These are phyloP conservation scores for Acidiella bohemica DNA, from an alignment of 495 filamentous ascomycete species.

Conservation along the genomic window DNA sequence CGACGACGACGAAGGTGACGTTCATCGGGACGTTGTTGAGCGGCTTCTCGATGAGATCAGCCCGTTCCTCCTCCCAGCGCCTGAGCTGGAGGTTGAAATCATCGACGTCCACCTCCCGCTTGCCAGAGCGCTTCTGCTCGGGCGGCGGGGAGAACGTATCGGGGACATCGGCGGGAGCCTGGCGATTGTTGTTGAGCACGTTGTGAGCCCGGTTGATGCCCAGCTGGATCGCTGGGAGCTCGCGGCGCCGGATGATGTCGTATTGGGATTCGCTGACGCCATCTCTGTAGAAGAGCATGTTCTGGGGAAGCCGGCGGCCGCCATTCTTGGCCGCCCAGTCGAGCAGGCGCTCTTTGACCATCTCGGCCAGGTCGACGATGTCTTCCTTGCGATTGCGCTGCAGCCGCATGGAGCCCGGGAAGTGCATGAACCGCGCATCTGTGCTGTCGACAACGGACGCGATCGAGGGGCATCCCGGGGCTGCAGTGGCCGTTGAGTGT, in stretches of 20 bases:
- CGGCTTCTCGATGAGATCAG: not conserved
- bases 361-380: conserved; percentile 9
- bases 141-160: not conserved
- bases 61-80: not conserved
- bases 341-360: conserved; percentile 13
- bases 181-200: not conserved
- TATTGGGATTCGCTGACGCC: conserved; percentile 18
- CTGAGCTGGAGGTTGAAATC: not conserved
- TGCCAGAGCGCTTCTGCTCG: not conserved
- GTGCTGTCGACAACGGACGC: conserved; percentile 13
- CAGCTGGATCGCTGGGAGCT: conserved; percentile 6
- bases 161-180: not conserved
- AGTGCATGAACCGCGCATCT: conserved; percentile 6
- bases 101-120: not conserved
- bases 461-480: conserved; percentile 9
- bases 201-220: conserved; percentile 1
- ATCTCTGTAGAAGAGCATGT: conserved; percentile 16
- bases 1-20: conserved; percentile 18
- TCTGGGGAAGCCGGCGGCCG: conserved; percentile 1
- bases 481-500: conserved; percentile 2
- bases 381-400: conserved; percentile 8
- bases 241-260: conserved; percentile 1
- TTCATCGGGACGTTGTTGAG: not conserved
- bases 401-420: conserved; percentile 13
- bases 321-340: not conserved